phyloP scores from a whole-genome alignment of 106 monocot genomes.

The Chionographis japonica region DNA sequence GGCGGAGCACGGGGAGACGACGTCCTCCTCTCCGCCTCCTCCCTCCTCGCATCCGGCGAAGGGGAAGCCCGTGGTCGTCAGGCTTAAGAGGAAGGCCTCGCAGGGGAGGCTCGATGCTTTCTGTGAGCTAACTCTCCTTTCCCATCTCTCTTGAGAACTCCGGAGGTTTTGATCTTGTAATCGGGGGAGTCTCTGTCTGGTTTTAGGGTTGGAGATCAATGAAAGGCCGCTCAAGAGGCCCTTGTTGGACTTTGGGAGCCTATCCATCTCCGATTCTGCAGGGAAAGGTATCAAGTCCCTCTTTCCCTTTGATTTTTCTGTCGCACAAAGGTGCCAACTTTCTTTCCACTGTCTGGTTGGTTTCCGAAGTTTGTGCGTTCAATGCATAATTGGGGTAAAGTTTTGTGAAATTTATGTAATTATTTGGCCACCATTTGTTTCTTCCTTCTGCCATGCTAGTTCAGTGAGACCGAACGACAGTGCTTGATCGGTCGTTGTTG shows the following conservation, averaged over 20 bases:
- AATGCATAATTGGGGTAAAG: too few species aligned
- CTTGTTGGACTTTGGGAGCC: conserved; percentile 6
- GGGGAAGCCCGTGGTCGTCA: not conserved
- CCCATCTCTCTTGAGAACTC: too few species aligned
- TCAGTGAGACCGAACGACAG: too few species aligned
- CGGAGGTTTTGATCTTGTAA: not conserved
- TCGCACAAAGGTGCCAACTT: too few species aligned
- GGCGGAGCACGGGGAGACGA: not conserved
- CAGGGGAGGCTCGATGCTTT: conserved; percentile 1
- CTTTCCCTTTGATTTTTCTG: too few species aligned
- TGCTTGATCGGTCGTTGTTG: too few species aligned
- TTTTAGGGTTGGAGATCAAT: conserved; percentile 18
- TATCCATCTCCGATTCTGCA: conserved; percentile 9
- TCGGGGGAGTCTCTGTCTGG: not conserved
- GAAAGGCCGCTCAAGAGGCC: conserved; percentile 13
- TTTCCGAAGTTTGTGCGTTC: too few species aligned
- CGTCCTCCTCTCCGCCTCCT: not conserved
- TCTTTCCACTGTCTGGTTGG: too few species aligned
- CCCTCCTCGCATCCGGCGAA: not conserved
- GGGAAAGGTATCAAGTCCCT: not conserved
- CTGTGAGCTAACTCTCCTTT: not conserved
- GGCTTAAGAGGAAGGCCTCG: not conserved
- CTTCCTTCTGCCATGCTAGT: too few species aligned
- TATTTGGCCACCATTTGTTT: too few species aligned
- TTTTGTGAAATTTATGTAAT: too few species aligned